These are phyloP conservation scores for Colletotrichum trifolii DNA, from an alignment of 2,329 filamentous ascomycete genomes.

Conservation along the genomic window DNA sequence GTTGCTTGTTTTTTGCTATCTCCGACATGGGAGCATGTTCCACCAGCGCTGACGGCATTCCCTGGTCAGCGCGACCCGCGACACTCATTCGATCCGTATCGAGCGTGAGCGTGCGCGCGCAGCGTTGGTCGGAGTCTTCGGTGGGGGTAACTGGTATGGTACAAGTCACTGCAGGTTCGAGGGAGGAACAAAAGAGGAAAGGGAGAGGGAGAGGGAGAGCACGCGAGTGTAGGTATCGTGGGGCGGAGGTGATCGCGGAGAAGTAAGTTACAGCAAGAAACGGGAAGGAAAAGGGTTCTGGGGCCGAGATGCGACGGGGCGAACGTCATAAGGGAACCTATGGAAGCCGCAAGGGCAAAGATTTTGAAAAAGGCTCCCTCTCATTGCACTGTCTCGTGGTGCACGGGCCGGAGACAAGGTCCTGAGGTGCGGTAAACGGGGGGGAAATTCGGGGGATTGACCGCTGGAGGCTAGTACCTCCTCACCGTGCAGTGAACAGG, in stretches of 20 bases:
- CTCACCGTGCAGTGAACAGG: slow-evolving; percentile 24
- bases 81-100: slow-evolving; percentile 15
- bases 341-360: slow-evolving; percentile 15
- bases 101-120: not conserved
- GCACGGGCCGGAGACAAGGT: slow-evolving; percentile 9
- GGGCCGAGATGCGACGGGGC: slow-evolving; percentile 33
- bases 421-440: slow-evolving; percentile 24
- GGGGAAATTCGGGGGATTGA: slow-evolving; percentile 3
- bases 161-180: not conserved
- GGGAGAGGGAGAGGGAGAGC: slow-evolving; percentile 1
- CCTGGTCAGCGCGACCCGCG: slow-evolving; percentile 41
- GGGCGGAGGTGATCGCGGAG: slow-evolving; percentile 30
- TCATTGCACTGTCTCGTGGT: slow-evolving; percentile 28
- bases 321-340: slow-evolving; percentile 28
- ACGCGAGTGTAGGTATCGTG: slow-evolving; percentile 26
- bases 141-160: not conserved
- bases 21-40: slow-evolving; percentile 70
- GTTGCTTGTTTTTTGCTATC: slow-evolving; percentile 51
- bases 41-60: slow-evolving; percentile 66
- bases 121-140: slow-evolving; percentile 1
- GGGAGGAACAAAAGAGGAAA: not conserved
- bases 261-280: slow-evolving; percentile 7
- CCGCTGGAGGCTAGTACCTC: not conserved
- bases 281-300: slow-evolving; percentile 30
- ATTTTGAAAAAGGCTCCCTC: slow-evolving; percentile 34